phyloP scores from a whole-genome alignment of 495 filamentous ascomycete species.

The Xylaria nigripes region DNA sequence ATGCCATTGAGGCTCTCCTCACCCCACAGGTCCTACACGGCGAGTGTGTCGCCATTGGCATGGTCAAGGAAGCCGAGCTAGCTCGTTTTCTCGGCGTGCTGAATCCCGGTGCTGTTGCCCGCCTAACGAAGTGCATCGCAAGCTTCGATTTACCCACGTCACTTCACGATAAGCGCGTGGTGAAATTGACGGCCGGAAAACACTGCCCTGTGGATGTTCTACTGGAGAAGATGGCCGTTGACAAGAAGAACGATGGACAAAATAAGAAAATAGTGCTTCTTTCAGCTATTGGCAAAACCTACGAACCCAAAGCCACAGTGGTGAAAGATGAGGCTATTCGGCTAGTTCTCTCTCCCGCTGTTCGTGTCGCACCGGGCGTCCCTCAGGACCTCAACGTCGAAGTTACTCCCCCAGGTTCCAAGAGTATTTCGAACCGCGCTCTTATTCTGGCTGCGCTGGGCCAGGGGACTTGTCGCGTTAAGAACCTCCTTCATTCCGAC shows the following conservation, averaged over 20 bases:
- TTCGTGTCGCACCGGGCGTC: constrained; percentile 64
- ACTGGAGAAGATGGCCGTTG: constrained; percentile 86
- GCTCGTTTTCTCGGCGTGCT: constrained; percentile 85
- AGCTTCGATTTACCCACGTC: constrained; percentile 88
- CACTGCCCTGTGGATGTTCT: constrained; percentile 85
- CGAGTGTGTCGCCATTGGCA: constrained; percentile 91
- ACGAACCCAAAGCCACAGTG: constrained; percentile 78
- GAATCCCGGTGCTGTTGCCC: constrained; percentile 76
- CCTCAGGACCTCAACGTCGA: constrained; percentile 53
- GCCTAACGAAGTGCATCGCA: constrained; percentile 85
- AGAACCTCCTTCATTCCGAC: constrained; percentile 89
- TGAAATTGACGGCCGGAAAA: constrained; percentile 77
- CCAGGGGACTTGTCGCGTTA: constrained; percentile 76
- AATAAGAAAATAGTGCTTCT: constrained; percentile 98
- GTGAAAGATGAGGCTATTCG: constrained; percentile 81
- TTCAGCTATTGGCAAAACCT: constrained; percentile 77
- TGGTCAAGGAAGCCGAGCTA: constrained; percentile 95
- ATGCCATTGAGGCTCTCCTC: constrained; percentile 91
- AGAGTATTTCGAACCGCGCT: constrained; percentile 95
- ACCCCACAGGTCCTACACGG: constrained; percentile 94
- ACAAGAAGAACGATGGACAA: constrained; percentile 95
- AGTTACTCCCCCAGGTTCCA: constrained; percentile 88
- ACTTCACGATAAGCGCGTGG: constrained; percentile 72
- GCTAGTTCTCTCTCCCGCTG: constrained; percentile 72
- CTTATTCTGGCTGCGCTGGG: constrained; percentile 88